Conservation (phyloP, 495 filamentous ascomycete species). For the Penicillium soppii region DNA sequence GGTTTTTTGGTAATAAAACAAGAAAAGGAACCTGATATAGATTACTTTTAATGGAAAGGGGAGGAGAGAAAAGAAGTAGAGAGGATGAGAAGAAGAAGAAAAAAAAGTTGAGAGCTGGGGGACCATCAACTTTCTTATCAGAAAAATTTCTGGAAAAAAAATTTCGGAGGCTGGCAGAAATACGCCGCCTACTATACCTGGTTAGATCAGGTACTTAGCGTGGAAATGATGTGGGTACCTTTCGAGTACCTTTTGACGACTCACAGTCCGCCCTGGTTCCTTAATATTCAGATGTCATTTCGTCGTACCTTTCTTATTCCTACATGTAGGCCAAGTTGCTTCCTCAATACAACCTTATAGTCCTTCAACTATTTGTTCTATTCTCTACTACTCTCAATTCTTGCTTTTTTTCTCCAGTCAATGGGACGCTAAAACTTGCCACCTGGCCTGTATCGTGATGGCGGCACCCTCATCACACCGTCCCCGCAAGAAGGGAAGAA, state of each 20-base stretch:
- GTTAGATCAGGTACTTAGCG: conserved; percentile 19
- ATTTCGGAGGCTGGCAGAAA: conserved; percentile 34
- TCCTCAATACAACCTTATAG: no score
- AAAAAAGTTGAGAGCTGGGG: conserved; percentile 25
- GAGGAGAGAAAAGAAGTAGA: conserved; percentile 10
- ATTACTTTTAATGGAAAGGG: conserved; percentile 15
- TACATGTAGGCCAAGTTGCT: no score
- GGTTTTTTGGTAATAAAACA: conserved; percentile 12
- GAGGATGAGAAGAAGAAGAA: conserved; percentile 12
- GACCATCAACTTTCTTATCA: conserved; percentile 32
- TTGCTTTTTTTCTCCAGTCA: conserved; percentile 7
- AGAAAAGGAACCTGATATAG: conserved; percentile 16
- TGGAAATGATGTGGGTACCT: conserved; percentile 19
- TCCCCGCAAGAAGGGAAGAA: conserved; percentile 59
- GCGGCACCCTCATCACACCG: conserved; percentile 48
- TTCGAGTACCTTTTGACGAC: conserved; percentile 1
- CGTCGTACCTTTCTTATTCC: background rate
- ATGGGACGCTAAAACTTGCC: conserved; percentile 28
- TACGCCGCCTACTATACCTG: conserved; percentile 23
- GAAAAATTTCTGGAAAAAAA: conserved; percentile 36
- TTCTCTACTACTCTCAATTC: no score
- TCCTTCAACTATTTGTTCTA: no score
- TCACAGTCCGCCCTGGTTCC: conserved; percentile 4
- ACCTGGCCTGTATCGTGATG: conserved; percentile 22
- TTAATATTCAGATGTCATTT: conserved; percentile 10